These are phyloP conservation scores for Panellus pusillus DNA, from an alignment of 768 basidiomycete species.

Conservation along the genomic window DNA sequence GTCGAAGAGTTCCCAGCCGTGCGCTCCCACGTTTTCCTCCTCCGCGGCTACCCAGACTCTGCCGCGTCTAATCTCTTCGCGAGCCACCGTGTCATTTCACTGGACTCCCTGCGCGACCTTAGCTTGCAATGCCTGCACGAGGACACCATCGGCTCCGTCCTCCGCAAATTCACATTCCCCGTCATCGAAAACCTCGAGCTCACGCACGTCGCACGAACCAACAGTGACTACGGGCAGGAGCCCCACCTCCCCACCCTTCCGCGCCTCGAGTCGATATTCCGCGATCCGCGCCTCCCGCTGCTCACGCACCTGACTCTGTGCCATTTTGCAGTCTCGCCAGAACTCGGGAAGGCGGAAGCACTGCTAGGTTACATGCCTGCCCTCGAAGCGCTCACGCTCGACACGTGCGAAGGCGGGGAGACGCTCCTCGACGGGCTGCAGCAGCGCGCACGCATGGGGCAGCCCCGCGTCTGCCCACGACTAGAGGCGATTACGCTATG, in stretches of 20 bases:
- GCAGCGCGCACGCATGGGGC: constrained; percentile 24
- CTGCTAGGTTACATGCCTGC: constrained; percentile 55
- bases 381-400: constrained; percentile 47
- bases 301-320: constrained; percentile 54
- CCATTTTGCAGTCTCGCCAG: constrained; percentile 41
- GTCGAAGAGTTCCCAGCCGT: constrained; percentile 32
- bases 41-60: constrained; percentile 19
- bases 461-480: constrained; percentile 46
- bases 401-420: constrained; percentile 43
- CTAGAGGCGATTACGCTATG: constrained; percentile 53
- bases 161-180: constrained; percentile 47
- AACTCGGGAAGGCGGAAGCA: constrained; percentile 35
- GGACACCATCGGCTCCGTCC: constrained; percentile 36
- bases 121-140: constrained; percentile 42
- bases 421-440: constrained; percentile 41
- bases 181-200: constrained; percentile 46
- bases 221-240: constrained; percentile 21
- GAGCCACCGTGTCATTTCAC: constrained; percentile 31
- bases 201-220: constrained; percentile 30
- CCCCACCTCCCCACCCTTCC: constrained; percentile 37
- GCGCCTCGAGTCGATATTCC: constrained; percentile 52
- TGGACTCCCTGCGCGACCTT: constrained; percentile 41
- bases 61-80: constrained; percentile 13
- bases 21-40: constrained; percentile 9
- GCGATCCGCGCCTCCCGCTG: constrained; percentile 52